Base-by-base conservation (phyloP, 805 yeast genomes). In the Wickerhamiella sorbophila region DNA sequence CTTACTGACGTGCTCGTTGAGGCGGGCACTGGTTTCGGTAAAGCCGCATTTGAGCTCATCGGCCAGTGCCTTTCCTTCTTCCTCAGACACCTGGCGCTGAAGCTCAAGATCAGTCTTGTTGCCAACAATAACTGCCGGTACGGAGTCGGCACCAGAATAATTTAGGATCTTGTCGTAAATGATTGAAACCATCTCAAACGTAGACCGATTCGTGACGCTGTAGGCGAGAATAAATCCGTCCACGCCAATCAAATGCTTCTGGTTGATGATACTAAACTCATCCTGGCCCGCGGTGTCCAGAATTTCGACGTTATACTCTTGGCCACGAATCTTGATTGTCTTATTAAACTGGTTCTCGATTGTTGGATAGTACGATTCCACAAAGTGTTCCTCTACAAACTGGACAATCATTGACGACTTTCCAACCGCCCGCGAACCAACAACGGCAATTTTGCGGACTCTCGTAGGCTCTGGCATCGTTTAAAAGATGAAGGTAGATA, bases 281-380 rank as follows among this genome's bases (percentile, higher is more conserved):
- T 85, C 95, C 64, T 84, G 93, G 5, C 95, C 95, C 1, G 95
- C 94, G 0, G 95, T 86, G 56, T 86, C 96, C 46, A 85, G 65
- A 41, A 86, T 81, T 58, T 85, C 95, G 20, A 87, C 74, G 41
- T 77, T 77, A 57, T 80, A 86, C 41, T 79, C 82, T 51, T 76
- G 79, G 47, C 79, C 80, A 46, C 79, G 73, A 58, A 79, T 74
- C 44, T 67, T 69, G 54, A 85, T 69, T 29, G 70, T 67, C 57
- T 81, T 84, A 55, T 76, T 69, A 60, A 81, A 82, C 60, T 81
- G 87, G 60, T 82, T 84, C 58, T 84, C 93, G 47, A 83, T 82
- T 4, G 95, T 86, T 24, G 95, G 95, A 59, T 84, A 86, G 61
- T 86, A 85, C 27, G 79, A 71, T 59, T 86, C 95, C 19, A 82